A percentile compares a stretch with the other conserved stretches of the same genome.
Evolutionary conservation across 352 stramenopile genomes (phyloP).

Genomic region (Pythium biforme): DNA sequence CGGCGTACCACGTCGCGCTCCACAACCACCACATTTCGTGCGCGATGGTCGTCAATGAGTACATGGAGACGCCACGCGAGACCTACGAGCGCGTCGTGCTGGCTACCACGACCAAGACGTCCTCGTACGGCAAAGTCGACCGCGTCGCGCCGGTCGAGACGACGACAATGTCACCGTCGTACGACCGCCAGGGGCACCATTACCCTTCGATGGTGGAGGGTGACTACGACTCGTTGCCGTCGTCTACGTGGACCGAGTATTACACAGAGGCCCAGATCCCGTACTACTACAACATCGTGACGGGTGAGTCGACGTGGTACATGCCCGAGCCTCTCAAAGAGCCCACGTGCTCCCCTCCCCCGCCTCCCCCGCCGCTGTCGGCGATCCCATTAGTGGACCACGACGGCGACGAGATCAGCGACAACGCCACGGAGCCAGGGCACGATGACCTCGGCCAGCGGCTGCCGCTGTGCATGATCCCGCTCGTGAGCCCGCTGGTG

Average conservation of each 20-base stretch:
- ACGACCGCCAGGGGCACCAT: neutral
- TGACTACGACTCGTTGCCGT: neutral
- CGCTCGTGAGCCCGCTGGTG: slow-evolving; percentile 61
- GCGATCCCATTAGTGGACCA: neutral
- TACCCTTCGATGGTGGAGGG: too few species aligned
- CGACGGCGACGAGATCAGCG: neutral
- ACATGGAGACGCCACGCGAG: slow-evolving; percentile 37
- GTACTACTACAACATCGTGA: slow-evolving; percentile 70
- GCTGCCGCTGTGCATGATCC: slow-evolving; percentile 63
- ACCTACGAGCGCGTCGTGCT: slow-evolving; percentile 18
- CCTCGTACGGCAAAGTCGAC: slow-evolving; percentile 3
- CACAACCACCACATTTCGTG: slow-evolving; percentile 59
- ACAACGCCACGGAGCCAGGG: neutral
- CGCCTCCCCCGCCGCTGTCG: neutral
- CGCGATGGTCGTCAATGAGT: slow-evolving; percentile 52
- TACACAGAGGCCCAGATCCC: slow-evolving; percentile 48
- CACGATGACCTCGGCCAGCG: slow-evolving; percentile 28
- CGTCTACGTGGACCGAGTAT: slow-evolving; percentile 40
- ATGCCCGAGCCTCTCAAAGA: slow-evolving; percentile 8
- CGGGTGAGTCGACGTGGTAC: slow-evolving; percentile 59
- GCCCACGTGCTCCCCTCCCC: neutral
- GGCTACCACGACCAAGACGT: too few species aligned
- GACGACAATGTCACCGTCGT: neutral
- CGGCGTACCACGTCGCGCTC: slow-evolving; percentile 52
- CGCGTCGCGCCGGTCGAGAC: slow-evolving; percentile 1